A percentile compares a stretch with the other conserved stretches of the same genome.
Evolutionary conservation across 345 rosid genomes (phyloP).

Genomic region (Syzygium grande): DNA sequence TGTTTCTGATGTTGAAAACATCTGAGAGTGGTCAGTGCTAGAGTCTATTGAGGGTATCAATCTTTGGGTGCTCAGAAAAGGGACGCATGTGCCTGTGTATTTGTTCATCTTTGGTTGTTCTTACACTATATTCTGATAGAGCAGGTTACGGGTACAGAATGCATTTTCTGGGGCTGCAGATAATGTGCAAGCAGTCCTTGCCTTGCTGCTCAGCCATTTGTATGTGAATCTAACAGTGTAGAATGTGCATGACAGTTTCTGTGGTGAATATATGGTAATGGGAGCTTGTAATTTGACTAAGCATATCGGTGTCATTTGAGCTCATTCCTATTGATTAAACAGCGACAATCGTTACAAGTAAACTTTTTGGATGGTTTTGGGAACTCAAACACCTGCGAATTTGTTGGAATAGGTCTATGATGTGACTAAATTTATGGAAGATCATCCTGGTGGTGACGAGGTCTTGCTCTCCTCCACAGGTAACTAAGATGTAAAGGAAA

Average conservation of each 20-base stretch:
- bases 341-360: background rate
- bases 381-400: background rate
- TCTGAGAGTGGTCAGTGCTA: background rate
- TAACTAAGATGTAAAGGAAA: slow-evolving; percentile 1
- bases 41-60: background rate
- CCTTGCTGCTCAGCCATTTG: background rate
- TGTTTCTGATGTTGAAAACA: background rate
- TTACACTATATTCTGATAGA: background rate
- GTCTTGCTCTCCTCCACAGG: slow-evolving; percentile 64
- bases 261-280: background rate
- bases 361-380: background rate
- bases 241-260: background rate
- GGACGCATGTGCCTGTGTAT: background rate
- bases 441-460: slow-evolving; percentile 84
- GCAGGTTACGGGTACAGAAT: background rate
- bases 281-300: background rate
- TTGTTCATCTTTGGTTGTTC: background rate
- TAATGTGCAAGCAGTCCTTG: background rate
- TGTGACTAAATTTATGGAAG: slow-evolving; percentile 75
- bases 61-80: background rate
- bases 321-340: background rate
- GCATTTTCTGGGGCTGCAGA: background rate
- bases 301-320: background rate
- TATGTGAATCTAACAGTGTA: background rate
- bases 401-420: slow-evolving; percentile 41